Conservation (phyloP, 768 basidiomycete genomes). For the Termitomyces eurrhizus region DNA sequence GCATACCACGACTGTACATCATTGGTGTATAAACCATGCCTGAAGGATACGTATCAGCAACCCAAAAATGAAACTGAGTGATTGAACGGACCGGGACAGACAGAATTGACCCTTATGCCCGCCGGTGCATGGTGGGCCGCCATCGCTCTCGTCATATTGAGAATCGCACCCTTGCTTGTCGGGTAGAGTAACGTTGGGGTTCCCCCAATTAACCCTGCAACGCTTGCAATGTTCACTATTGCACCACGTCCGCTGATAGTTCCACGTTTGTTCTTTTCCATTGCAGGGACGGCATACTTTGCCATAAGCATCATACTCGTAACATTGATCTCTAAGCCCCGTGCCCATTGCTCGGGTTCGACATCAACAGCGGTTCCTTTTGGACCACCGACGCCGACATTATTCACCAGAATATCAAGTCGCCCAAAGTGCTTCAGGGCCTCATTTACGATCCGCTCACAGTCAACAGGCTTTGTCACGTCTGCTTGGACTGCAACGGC, state of each 20-base stretch:
- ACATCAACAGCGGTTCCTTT: constrained; percentile 36
- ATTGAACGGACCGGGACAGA: constrained; percentile 31
- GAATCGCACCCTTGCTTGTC: constrained; percentile 38
- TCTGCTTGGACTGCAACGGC: constrained; percentile 33
- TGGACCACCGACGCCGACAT: constrained; percentile 37
- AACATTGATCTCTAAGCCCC: constrained; percentile 34
- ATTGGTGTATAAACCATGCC: constrained; percentile 41
- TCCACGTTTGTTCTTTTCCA: constrained; percentile 31
- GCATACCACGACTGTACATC: constrained; percentile 34
- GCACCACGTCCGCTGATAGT: constrained; percentile 30
- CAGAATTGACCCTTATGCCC: constrained; percentile 38
- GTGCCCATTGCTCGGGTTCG: constrained; percentile 30
- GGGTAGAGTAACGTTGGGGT: constrained; percentile 37
- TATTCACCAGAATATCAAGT: constrained; percentile 40
- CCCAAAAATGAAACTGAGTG: neutral
- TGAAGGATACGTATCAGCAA: constrained; percentile 12
- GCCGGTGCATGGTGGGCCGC: constrained; percentile 36
- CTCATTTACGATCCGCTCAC: constrained; percentile 31
- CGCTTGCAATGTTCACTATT: constrained; percentile 39
- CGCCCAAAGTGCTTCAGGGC: constrained; percentile 31
- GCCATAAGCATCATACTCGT: constrained; percentile 43
- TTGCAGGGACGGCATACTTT: constrained; percentile 38
- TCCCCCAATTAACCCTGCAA: constrained; percentile 34
- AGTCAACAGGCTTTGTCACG: constrained; percentile 31
- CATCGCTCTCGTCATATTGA: constrained; percentile 44